phyloP scores from a whole-genome alignment of 108 stramenopile genomes.

The Cafeteria roenbergensis region DNA sequence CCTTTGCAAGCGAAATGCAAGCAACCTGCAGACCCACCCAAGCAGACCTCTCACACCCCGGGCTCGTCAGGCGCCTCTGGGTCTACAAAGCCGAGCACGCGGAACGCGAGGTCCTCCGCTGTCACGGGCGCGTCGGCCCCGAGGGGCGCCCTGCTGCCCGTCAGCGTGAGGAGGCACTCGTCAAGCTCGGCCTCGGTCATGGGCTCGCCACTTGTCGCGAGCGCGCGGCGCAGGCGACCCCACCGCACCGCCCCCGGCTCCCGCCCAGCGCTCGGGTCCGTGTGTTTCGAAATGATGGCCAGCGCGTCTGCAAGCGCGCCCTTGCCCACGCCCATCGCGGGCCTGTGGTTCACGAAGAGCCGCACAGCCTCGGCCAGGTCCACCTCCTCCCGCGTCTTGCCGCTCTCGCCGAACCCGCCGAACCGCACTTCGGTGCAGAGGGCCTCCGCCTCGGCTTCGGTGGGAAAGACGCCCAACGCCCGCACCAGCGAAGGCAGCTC shows the following conservation, averaged over 20 bases:
- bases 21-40: too few relatives aligned
- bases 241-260: background rate
- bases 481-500: slow-evolving; percentile 47
- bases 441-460: slow-evolving; percentile 37
- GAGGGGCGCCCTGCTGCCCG: background rate
- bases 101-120: background rate
- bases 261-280: background rate
- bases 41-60: too few relatives aligned
- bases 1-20: too few relatives aligned
- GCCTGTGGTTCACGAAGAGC: slow-evolving; percentile 49
- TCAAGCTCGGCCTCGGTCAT: background rate
- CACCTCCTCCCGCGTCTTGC: slow-evolving; percentile 20
- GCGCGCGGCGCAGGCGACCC: background rate
- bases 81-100: background rate
- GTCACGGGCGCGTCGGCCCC: background rate
- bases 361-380: slow-evolving; percentile 24
- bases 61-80: too few relatives aligned
- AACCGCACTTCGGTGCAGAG: slow-evolving; percentile 44
- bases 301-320: background rate
- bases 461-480: slow-evolving; percentile 47
- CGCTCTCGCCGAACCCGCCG: slow-evolving; percentile 30
- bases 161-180: background rate
- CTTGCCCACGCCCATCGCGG: slow-evolving; percentile 30
- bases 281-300: background rate
- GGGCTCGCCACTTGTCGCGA: background rate